Base-by-base conservation (phyloP, 345 rosid species). In the Viola odorata region DNA sequence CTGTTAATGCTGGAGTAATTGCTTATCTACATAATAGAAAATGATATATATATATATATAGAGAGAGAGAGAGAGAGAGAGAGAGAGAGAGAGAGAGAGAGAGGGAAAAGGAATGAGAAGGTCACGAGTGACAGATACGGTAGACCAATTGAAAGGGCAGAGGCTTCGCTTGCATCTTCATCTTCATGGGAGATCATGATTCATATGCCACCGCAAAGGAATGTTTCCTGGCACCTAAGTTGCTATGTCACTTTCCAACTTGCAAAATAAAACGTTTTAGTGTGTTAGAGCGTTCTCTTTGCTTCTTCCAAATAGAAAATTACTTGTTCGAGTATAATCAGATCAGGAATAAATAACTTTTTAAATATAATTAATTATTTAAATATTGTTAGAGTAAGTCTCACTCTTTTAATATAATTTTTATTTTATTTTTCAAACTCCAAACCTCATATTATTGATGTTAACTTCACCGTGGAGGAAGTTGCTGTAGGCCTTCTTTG, bases 81-180 rank as follows among this genome's bases (percentile, higher is more conserved):
- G 10, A 45, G 4, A 45, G 4, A 45, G 50, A 45, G 4, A 7
- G 50, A 7, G 9, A 44, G 47, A 44, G 47, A 44, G 3, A 44
- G 44, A 41, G 50, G 49, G 14, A 14, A 45, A 17, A 49, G 38
- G 8, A 32, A 48, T 56, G 16, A 45, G 40, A 12, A 13, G 15
- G 52, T 13, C 42, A 47, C 45, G 44, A 41, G 41, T 45, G 64
- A 73, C 57, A 41, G 54, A 58, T 15, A 58, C 40, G 50, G 69
- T 67, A 77, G 57, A 57, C 55, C 47, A 47, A 62, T 62, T 64
- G 62, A 69, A 69, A 78, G 55, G 62, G 62, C 10, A 47, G 65
- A 47, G 66, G 15, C 48, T 60, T 79, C 68, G 78, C 86, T 83
- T 77, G 68, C 70, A 68, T 64, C 68, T 56, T 56, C 81, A 77